Evolutionary conservation across 352 stramenopile genomes (phyloP), one percentile per base, ranked within the genome.

Genomic region (Peronospora farinosa): DNA sequence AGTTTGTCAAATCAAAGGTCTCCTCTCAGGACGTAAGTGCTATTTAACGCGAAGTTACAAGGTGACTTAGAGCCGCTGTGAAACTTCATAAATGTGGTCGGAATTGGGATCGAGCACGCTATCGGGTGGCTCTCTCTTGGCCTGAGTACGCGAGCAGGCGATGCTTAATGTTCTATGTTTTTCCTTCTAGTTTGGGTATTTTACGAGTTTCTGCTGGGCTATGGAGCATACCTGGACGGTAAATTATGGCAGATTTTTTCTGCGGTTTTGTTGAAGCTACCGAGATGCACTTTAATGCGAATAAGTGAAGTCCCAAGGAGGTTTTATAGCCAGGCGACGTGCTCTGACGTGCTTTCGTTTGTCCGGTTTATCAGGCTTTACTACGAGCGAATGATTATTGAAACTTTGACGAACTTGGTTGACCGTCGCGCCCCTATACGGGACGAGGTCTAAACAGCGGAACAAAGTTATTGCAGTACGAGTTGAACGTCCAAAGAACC

Each of bases 11-110:
- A 41, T 35, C 40, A 17, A 37, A 38, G 16, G 25, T 55, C 32
- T 59, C 25, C 11, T 31, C 36, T 59, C 51, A 53, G 16, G 13
- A 35, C 30, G 40, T 28, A 53, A 39, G 53, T 51, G 37, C 4
- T 54, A 35, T 42, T 42, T 7, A 47, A 35, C 1, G 32, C 35
- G 32, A 30, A 57, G 46, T 64, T 63, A 67, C 58, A 23, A 47
- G 48, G 45, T 45, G 54, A 53, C 47, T 63, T 40, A 16, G 47
- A 27, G 38, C 35, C 48, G 53, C 41, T 48, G 49, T 42, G 59
- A 65, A 65, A 65, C 45, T 58, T 71, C 58, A 67, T 67, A n/a
- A 67, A 69, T 69, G 57, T 37, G 49, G 44, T 19, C 32, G 38
- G 38, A 63, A 66, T 31, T 60, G 56, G 47, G 46, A 60, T 51